Conservation (phyloP, 169 alveolate species). For the Eimeria falciformis region DNA sequence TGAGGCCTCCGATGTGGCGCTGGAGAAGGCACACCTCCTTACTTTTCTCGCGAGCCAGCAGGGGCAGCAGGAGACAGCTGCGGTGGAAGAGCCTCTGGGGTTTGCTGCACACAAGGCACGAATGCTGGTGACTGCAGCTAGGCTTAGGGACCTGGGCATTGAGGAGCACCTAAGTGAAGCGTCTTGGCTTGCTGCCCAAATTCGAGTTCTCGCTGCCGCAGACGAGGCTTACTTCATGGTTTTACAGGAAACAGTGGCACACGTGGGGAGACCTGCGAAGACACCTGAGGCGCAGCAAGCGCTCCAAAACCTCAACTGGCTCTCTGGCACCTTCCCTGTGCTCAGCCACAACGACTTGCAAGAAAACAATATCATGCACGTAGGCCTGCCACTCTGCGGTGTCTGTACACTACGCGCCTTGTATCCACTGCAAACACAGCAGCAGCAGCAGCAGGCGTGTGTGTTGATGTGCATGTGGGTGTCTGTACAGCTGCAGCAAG, state of each 20-base stretch:
- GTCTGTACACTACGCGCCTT: too few relatives aligned
- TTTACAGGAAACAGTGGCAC: neutral
- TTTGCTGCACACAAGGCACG: neutral
- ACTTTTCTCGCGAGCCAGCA: too few relatives aligned
- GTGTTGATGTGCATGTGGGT: neutral
- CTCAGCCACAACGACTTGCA: conserved; percentile 73
- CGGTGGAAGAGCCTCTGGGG: neutral
- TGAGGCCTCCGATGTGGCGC: conserved; percentile 16
- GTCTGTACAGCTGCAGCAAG: conserved; percentile 28
- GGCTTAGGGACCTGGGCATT: neutral
- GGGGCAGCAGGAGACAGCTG: neutral
- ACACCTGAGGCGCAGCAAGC: conserved; percentile 47
- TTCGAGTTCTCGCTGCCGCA: neutral
- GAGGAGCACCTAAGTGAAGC: neutral
- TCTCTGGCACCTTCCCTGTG: conserved; percentile 37
- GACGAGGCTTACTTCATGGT: neutral
- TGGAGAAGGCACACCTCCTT: neutral
- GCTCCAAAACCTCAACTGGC: neutral
- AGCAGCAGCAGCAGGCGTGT: conserved; percentile 5
- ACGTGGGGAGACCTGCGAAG: neutral
- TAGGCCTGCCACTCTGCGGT: too few relatives aligned
- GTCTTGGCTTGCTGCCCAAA: neutral
- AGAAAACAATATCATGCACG: conserved; percentile 80
- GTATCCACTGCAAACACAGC: neutral
- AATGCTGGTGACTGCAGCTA: neutral